Base-by-base conservation (phyloP, 345 rosid species). In the Xanthoceras sorbifolium region DNA sequence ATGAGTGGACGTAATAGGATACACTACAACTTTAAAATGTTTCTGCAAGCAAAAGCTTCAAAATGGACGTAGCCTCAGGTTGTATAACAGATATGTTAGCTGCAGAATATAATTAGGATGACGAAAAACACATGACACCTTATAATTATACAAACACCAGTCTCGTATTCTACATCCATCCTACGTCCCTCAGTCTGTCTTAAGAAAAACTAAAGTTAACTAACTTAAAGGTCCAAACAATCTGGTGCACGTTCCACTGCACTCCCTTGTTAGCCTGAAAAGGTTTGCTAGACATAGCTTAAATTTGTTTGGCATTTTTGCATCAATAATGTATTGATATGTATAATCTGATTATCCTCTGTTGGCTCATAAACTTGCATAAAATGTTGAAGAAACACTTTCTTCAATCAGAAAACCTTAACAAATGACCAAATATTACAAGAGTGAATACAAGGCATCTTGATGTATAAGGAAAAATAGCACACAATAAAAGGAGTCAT, bases 41-140 rank as follows among this genome's bases (percentile, higher is more conserved):
- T 25, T 7, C n/a, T 72, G 52, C 65, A 73, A 62, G 71, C 48
- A 68, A 73, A 77, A 59, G 64, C 29, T 11, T 31, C 64, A 38
- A 55, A 40, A 26, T 40, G 48, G 42, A 59, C 52, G 44, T 46
- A 29, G 67, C 26, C 59, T 4, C 71, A 25, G n/a, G 20, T 25
- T 23, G 54, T 63, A 20, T 46, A 46, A 64, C 18, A 14, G 14
- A 64, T 3, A 20, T 20, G 22, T 50, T 63, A 15, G 44, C 68
- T 36, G 59, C 44, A 62, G 12, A 62, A 40, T 38, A 22, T 38
- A 36, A 26, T 73, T 61, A 28, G 18, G 57, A 52, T 73, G 68
- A 38, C 54, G 9, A 3, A 10, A 40, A 61, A 73, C 31, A 40
- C 17, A 1, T 20, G 62, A 44, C n/a, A 44, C 32, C 59, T 55